Percentiles rank a stretch among this genome's conserved stretches.
Conservation (phyloP, 768 basidiomycete genomes). For the Coprinopsis cinerea region DNA sequence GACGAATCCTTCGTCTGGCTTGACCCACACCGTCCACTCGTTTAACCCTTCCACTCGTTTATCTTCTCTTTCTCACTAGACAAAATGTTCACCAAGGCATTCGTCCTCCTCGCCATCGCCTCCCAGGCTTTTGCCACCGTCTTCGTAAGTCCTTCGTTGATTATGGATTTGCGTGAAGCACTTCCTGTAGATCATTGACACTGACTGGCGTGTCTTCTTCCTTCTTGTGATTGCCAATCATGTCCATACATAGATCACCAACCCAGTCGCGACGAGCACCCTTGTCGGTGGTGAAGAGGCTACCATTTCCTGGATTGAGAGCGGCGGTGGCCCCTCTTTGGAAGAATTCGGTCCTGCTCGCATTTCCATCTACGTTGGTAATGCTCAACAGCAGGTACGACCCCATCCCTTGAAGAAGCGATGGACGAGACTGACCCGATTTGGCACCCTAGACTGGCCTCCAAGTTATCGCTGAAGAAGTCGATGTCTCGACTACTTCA, state of each 20-base stretch:
- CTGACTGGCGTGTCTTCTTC: constrained; percentile 3
- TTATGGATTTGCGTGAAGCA: no score
- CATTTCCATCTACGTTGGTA: constrained; percentile 62
- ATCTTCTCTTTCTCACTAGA: no score
- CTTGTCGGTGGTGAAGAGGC: constrained; percentile 45
- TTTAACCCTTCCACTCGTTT: constrained; percentile 31
- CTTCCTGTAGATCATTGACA: neutral
- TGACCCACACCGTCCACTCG: constrained; percentile 28
- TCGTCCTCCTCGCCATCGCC: constrained; percentile 46
- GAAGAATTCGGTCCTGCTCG: constrained; percentile 42
- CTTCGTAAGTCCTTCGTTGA: constrained; percentile 42
- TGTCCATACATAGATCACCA: constrained; percentile 42
- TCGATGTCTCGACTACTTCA: constrained; percentile 46
- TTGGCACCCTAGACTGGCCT: constrained; percentile 40
- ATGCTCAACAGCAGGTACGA: constrained; percentile 52
- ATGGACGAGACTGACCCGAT: neutral
- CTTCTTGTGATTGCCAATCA: neutral
- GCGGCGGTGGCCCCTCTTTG: constrained; percentile 41
- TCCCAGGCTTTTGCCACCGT: constrained; percentile 51
- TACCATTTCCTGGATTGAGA: constrained; percentile 57
- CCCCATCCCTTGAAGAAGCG: neutral
- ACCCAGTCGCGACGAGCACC: constrained; percentile 40
- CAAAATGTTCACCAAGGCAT: constrained; percentile 46
- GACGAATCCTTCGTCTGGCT: constrained; percentile 12
- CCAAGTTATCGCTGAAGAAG: constrained; percentile 40